Percentiles rank a stretch among this genome's conserved stretches.
These are phyloP conservation scores for Magnaporthiopsis rhizophila DNA, from an alignment of 2,329 filamentous ascomycete species.

Conservation along the genomic window DNA sequence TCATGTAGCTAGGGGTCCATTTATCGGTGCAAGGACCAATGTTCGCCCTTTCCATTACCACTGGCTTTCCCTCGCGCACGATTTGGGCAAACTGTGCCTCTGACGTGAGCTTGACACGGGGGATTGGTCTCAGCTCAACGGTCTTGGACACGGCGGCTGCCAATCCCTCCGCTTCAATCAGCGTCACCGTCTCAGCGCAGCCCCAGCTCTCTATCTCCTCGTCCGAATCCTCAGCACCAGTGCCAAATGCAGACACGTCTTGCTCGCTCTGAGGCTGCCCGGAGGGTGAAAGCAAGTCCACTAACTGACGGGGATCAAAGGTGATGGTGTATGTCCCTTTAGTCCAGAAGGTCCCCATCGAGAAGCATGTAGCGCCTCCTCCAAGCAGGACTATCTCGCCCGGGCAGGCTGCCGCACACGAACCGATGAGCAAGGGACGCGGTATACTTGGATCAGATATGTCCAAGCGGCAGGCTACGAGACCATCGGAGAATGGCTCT, in stretches of 20 bases:
- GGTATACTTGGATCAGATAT: slow-evolving; percentile 9
- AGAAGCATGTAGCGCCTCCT: slow-evolving; percentile 83
- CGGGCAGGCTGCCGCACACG: slow-evolving; percentile 42
- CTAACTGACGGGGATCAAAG: background rate
- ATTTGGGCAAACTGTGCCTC: slow-evolving; percentile 52
- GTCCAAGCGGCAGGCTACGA: background rate
- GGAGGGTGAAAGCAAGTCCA: background rate
- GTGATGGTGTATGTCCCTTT: slow-evolving; percentile 42
- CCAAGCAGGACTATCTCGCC: slow-evolving; percentile 57
- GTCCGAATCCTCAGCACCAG: background rate
- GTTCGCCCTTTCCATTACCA: slow-evolving; percentile 56
- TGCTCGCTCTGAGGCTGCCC: background rate
- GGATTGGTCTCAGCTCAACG: slow-evolving; percentile 26
- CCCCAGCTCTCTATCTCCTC: background rate
- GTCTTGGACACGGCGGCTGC: background rate
- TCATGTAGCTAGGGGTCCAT: slow-evolving; percentile 66
- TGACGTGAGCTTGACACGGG: slow-evolving; percentile 42
- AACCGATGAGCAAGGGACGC: slow-evolving; percentile 65
- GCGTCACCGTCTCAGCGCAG: slow-evolving; percentile 4
- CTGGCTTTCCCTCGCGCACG: slow-evolving; percentile 49
- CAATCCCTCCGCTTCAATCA: background rate
- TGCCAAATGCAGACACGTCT: background rate
- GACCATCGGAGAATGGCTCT: background rate
- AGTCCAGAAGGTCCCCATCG: slow-evolving; percentile 84
- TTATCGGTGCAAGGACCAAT: slow-evolving; percentile 58